Evolutionary conservation across 1,284 basidiomycete species (phyloP).

Genomic region (Wallemia ichthyophaga): DNA sequence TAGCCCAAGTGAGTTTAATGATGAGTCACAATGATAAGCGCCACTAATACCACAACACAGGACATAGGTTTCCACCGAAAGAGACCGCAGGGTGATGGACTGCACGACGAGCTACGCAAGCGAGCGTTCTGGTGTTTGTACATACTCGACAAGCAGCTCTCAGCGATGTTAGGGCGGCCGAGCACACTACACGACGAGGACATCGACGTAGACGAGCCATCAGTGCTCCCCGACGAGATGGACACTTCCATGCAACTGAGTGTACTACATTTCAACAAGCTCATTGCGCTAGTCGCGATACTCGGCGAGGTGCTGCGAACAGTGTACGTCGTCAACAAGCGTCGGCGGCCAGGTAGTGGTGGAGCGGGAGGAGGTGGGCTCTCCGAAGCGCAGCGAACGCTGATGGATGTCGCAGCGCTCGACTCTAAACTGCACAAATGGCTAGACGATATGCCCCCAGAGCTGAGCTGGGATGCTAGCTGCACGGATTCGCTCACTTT

Average conservation of each 20-base stretch:
- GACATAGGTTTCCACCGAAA: slow-evolving; percentile 16
- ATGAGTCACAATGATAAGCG: too few relatives aligned
- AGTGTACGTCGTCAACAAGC: slow-evolving; percentile 42
- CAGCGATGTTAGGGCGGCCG: slow-evolving; percentile 41
- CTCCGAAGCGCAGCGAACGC: slow-evolving; percentile 30
- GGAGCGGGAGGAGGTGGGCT: too few relatives aligned
- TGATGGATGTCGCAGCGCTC: slow-evolving; percentile 35
- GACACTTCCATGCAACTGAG: slow-evolving; percentile 22
- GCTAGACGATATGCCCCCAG: slow-evolving; percentile 35
- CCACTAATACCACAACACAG: slow-evolving; percentile 6
- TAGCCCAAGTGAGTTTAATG: neutral
- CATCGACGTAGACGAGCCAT: slow-evolving; percentile 42
- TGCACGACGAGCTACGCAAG: slow-evolving; percentile 7
- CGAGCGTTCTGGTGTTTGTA: slow-evolving; percentile 6
- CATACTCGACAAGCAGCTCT: slow-evolving; percentile 11
- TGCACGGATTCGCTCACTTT: slow-evolving; percentile 30
- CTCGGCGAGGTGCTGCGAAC: slow-evolving; percentile 36
- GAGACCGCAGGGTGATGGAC: slow-evolving; percentile 2
- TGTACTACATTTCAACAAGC: slow-evolving; percentile 31
- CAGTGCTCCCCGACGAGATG: slow-evolving; percentile 60
- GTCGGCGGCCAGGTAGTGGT: slow-evolving; percentile 20
- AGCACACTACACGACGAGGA: slow-evolving; percentile 61
- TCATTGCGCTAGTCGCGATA: slow-evolving; percentile 38
- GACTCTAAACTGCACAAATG: slow-evolving; percentile 40
- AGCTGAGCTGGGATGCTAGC: slow-evolving; percentile 30